Percentiles rank a stretch among this genome's conserved stretches.
Evolutionary conservation across 495 filamentous ascomycete genomes (phyloP).

Genomic region (Hypoxylon intermedium): DNA sequence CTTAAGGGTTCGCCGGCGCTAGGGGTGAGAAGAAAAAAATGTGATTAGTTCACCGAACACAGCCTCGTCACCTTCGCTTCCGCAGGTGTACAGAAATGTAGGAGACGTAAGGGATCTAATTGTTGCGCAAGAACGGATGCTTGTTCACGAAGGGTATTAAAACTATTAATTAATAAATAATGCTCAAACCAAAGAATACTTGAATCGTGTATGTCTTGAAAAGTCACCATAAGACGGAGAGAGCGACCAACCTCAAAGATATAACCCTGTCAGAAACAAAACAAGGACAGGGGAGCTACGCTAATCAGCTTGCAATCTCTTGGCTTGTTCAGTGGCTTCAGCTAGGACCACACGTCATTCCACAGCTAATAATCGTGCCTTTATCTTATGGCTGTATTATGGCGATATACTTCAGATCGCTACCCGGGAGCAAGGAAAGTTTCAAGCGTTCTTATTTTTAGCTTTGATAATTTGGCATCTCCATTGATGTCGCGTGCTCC

Average conservation of each 20-base stretch:
- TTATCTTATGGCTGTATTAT: too few relatives aligned
- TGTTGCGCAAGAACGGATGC: too few relatives aligned
- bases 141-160: too few relatives aligned
- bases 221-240: too few relatives aligned
- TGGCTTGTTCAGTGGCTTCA: constrained; percentile 17
- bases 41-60: constrained; percentile 19
- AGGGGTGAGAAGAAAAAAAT: constrained; percentile 9
- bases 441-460: neutral
- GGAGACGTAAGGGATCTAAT: neutral
- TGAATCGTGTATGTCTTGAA: too few relatives aligned
- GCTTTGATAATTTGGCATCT: neutral
- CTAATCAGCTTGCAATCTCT: constrained; percentile 29
- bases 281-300: neutral
- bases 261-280: neutral
- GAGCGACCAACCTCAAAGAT: too few relatives aligned
- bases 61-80: constrained; percentile 18
- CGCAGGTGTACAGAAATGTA: constrained; percentile 6
- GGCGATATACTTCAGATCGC: too few relatives aligned
- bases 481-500: constrained; percentile 27
- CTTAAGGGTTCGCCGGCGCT: constrained; percentile 15
- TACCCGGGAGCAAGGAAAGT: too few relatives aligned
- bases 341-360: constrained; percentile 18
- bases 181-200: too few relatives aligned
- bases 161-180: too few relatives aligned
- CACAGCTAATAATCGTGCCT: neutral